Percentiles rank a stretch among this genome's conserved stretches.
These are phyloP conservation scores for Rhododendron mucronatum DNA, from an alignment of 148 eudicot genomes.

Conservation along the genomic window DNA sequence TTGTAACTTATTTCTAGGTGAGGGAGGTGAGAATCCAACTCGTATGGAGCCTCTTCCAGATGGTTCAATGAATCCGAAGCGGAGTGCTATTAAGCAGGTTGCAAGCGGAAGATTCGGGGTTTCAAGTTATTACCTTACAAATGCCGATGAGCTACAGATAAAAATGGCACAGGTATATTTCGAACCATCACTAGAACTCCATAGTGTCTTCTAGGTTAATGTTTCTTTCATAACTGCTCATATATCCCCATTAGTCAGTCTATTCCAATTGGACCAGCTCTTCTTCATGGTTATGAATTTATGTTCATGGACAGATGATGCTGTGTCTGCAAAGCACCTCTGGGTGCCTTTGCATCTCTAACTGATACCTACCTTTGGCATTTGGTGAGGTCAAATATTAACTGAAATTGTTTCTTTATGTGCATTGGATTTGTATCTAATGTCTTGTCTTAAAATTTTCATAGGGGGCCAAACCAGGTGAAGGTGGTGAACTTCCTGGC, in stretches of 20 bases:
- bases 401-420: constrained; percentile 4
- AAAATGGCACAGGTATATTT: constrained; percentile 97
- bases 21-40: constrained; percentile 99
- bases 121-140: constrained; percentile 94
- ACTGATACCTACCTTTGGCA: constrained; percentile 62
- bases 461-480: constrained; percentile 99
- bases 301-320: constrained; percentile 77
- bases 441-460: constrained; percentile 1
- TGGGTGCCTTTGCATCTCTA: constrained; percentile 68
- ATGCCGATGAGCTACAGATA: constrained; percentile 97
- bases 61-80: constrained; percentile 87
- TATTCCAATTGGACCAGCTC: constrained; percentile 45
- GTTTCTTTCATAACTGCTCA: neutral
- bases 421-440: constrained; percentile 8
- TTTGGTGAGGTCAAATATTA: constrained; percentile 64
- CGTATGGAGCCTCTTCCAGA: constrained; percentile 87
- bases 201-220: neutral
- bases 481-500: constrained; percentile 99
- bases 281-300: constrained; percentile 70
- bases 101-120: constrained; percentile 99
- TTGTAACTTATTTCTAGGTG: constrained; percentile 45
- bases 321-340: constrained; percentile 57
- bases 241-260: constrained; percentile 28
- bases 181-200: neutral
- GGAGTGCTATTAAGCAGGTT: constrained; percentile 98